Percentiles rank a stretch among this genome's conserved stretches.
Conservation (phyloP, 1,284 basidiomycete species). For the Athelia psychrophila region DNA sequence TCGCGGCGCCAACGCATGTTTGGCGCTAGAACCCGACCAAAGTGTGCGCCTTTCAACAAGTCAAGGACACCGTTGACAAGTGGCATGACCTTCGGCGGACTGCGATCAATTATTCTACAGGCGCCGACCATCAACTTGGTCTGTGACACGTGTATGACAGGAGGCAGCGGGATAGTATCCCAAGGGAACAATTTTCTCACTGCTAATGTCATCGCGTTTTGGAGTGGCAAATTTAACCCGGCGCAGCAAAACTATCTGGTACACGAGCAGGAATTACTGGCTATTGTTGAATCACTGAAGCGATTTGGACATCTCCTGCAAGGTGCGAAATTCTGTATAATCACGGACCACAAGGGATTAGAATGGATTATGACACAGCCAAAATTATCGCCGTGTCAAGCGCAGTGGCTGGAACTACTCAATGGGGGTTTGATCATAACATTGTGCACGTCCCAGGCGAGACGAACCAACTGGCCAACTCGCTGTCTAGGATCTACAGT, state of each 20-base stretch:
- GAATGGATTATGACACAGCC: constrained; percentile 27
- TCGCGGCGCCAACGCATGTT: constrained; percentile 6
- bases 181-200: constrained; percentile 17
- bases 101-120: constrained; percentile 17
- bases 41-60: constrained; percentile 24
- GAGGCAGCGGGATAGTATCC: constrained; percentile 15
- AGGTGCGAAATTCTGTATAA: constrained; percentile 25
- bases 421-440: constrained; percentile 29
- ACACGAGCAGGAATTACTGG: constrained; percentile 26
- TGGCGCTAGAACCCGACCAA: constrained; percentile 21
- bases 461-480: constrained; percentile 29
- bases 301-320: constrained; percentile 21
- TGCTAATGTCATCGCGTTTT: constrained; percentile 10
- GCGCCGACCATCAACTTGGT: constrained; percentile 12
- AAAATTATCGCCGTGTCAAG: constrained; percentile 25
- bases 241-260: constrained; percentile 30
- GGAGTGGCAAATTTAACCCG: constrained; percentile 24
- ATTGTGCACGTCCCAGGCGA: constrained; percentile 29
- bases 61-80: constrained; percentile 17
- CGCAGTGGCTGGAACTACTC: constrained; percentile 28
- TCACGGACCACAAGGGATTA: constrained; percentile 32
- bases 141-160: constrained; percentile 17
- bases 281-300: constrained; percentile 25
- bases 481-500: constrained; percentile 31
- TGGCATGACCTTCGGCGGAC: constrained; percentile 16